A percentile compares a stretch with the other conserved stretches of the same genome.
These are phyloP conservation scores for Hansfordia pulvinata DNA, from an alignment of 2,329 filamentous ascomycete genomes.

Conservation along the genomic window DNA sequence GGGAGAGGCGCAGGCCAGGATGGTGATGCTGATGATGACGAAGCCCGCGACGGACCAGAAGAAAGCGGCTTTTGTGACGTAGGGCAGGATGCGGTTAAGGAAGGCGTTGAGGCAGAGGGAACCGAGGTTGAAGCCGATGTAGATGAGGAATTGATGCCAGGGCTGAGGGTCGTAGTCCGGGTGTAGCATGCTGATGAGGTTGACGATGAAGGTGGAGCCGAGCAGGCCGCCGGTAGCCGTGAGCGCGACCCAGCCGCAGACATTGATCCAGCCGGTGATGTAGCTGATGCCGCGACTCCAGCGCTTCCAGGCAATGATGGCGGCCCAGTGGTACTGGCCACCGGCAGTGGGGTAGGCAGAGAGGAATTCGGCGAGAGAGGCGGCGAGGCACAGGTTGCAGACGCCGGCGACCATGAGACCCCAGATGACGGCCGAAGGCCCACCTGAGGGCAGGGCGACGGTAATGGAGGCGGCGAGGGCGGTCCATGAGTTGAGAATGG, in stretches of 20 bases:
- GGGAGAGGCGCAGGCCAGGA: conserved; percentile 51
- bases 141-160: conserved; percentile 66
- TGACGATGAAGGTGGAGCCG: conserved; percentile 52
- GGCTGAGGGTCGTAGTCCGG: conserved; percentile 39
- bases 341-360: conserved; percentile 47
- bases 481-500: conserved; percentile 35
- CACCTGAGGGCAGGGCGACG: conserved; percentile 52
- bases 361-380: conserved; percentile 58
- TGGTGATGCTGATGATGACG: conserved; percentile 54
- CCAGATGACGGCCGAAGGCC: conserved; percentile 60
- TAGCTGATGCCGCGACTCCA: conserved; percentile 53
- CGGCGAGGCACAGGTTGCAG: conserved; percentile 57
- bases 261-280: conserved; percentile 61
- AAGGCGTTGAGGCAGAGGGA: conserved; percentile 55
- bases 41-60: conserved; percentile 60
- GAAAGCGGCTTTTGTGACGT: conserved; percentile 55
- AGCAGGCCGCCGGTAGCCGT: conserved; percentile 56
- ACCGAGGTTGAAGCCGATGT: conserved; percentile 47
- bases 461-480: conserved; percentile 31
- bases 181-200: conserved; percentile 49
- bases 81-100: conserved; percentile 44
- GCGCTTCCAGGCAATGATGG: conserved; percentile 43
- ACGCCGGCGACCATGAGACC: conserved; percentile 49
- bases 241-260: conserved; percentile 58
- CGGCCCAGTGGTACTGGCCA: conserved; percentile 62